Conservation (phyloP, 768 basidiomycete genomes). For the Dentipellis fragilis region DNA sequence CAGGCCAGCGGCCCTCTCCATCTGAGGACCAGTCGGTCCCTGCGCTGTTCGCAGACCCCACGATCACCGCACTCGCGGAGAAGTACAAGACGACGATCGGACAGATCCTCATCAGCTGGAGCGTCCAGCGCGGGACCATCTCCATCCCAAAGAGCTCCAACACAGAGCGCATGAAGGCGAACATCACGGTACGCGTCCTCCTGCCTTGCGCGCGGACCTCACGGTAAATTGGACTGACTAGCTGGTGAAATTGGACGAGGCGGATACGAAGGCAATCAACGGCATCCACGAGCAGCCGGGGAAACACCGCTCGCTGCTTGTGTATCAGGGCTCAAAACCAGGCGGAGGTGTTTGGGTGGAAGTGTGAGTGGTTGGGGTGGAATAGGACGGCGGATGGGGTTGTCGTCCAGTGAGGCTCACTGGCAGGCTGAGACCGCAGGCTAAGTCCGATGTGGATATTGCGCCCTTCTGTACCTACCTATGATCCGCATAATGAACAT, state of each 20-base stretch:
- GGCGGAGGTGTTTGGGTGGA: constrained; percentile 35
- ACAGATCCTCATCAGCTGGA: constrained; percentile 26
- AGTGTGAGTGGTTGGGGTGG: constrained; percentile 34
- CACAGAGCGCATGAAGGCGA: constrained; percentile 37
- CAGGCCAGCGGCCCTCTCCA: background rate
- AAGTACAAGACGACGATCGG: background rate
- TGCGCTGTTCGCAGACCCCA: background rate
- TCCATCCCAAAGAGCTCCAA: constrained; percentile 46
- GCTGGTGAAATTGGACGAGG: constrained; percentile 1
- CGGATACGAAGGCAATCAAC: constrained; percentile 33
- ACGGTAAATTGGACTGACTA: constrained; percentile 23
- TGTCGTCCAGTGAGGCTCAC: too few relatives aligned
- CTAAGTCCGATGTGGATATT: background rate
- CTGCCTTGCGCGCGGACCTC: constrained; percentile 17
- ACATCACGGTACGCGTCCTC: constrained; percentile 28
- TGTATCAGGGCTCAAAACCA: constrained; percentile 12
- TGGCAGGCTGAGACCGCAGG: too few relatives aligned
- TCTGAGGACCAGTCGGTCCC: background rate
- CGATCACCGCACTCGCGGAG: constrained; percentile 23
- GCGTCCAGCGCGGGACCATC: constrained; percentile 38
- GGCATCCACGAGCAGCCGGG: constrained; percentile 30
- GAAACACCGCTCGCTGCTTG: constrained; percentile 28
- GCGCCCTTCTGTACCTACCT: too few relatives aligned
- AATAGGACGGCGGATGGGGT: constrained; percentile 21
- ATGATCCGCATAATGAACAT: too few relatives aligned